Conservation (phyloP, 2,329 filamentous ascomycete species). For the Clonostachys byssicola region DNA sequence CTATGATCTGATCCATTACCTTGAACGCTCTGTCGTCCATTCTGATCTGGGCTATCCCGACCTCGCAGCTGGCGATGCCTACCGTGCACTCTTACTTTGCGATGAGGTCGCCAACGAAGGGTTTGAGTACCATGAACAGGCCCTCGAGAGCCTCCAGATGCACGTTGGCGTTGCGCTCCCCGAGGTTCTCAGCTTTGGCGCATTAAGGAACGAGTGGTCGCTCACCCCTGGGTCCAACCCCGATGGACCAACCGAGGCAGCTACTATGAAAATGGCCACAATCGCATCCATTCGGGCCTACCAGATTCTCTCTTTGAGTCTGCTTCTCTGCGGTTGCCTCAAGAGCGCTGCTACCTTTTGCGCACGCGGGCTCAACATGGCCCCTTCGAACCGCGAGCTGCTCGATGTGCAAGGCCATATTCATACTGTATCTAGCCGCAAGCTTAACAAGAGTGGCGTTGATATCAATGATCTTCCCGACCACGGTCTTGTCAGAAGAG, state of each 20-base stretch:
- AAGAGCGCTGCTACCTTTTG: constrained; percentile 65
- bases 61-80: constrained; percentile 84
- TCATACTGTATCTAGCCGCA: constrained; percentile 42
- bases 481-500: constrained; percentile 63
- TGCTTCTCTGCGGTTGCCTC: constrained; percentile 63
- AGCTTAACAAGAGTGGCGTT: constrained; percentile 39
- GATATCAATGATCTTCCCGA: constrained; percentile 60
- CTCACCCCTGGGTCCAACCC: constrained; percentile 22
- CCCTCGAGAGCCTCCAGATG: constrained; percentile 44
- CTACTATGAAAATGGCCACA: constrained; percentile 34
- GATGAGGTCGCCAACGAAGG: constrained; percentile 77
- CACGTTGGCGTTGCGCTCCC: constrained; percentile 27
- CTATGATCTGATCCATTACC: constrained; percentile 61
- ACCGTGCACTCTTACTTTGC: constrained; percentile 80
- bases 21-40: constrained; percentile 68
- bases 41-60: constrained; percentile 80
- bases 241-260: constrained; percentile 21
- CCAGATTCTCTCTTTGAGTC: constrained; percentile 52
- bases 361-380: constrained; percentile 51
- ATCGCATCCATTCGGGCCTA: constrained; percentile 53
- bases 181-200: constrained; percentile 40
- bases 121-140: constrained; percentile 77
- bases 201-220: constrained; percentile 27
- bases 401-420: constrained; percentile 49
- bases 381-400: constrained; percentile 52